Evolutionary conservation across 352 stramenopile genomes (phyloP).

Genomic region (Pythium inflatum): DNA sequence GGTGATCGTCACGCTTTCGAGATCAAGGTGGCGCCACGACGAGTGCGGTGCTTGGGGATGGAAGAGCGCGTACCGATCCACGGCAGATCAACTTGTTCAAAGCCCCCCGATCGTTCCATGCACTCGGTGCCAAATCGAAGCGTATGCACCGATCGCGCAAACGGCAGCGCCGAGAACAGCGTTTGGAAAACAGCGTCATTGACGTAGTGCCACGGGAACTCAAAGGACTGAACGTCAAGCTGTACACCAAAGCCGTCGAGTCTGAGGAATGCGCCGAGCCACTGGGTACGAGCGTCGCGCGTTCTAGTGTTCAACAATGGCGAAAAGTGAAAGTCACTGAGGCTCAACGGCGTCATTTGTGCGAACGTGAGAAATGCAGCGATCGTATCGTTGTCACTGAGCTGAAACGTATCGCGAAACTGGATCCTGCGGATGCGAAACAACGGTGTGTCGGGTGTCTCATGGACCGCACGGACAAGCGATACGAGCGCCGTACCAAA

Average conservation of each 20-base stretch:
- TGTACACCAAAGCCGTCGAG: neutral
- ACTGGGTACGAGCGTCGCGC: neutral
- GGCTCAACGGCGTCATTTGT: neutral
- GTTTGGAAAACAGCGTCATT: neutral
- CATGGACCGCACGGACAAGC: neutral
- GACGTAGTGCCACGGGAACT: neutral
- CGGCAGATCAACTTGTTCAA: neutral
- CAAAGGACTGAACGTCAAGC: neutral
- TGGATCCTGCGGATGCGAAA: neutral
- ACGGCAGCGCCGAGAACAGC: neutral
- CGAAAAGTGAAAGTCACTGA: neutral
- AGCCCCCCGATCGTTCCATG: neutral
- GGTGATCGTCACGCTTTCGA: neutral
- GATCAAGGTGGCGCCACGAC: neutral
- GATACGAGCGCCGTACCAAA: too few species aligned
- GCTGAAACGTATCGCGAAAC: neutral
- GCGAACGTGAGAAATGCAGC: neutral
- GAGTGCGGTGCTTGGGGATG: neutral
- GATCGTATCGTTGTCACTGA: neutral
- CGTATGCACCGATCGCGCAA: neutral
- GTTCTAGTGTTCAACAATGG: neutral
- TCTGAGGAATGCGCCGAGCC: neutral
- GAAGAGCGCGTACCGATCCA: slow-evolving; percentile 10
- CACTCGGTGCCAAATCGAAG: neutral
- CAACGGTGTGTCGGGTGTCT: neutral